Percentiles rank a stretch among this genome's conserved stretches.
Evolutionary conservation across 2,329 filamentous ascomycete genomes (phyloP).

Genomic region (Stromatinia cepivora): DNA sequence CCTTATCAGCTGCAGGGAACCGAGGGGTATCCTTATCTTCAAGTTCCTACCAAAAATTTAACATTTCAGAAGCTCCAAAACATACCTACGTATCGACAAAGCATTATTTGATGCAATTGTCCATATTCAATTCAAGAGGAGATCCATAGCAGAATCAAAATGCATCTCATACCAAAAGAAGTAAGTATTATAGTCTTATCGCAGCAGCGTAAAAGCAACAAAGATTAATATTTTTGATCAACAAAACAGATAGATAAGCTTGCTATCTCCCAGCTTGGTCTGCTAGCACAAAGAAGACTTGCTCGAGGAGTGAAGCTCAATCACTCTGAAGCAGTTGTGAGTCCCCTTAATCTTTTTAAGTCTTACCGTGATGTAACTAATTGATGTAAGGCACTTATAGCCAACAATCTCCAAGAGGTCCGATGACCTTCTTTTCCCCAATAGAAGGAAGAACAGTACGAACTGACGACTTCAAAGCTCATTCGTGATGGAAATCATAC

Average conservation of each 20-base stretch:
- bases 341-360: conserved; percentile 32
- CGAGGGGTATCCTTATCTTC: conserved; percentile 3
- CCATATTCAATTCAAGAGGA: background rate
- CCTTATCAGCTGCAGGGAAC: conserved; percentile 8
- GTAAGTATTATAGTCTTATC: conserved; percentile 39
- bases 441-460: conserved; percentile 9
- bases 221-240: conserved; percentile 1
- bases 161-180: conserved; percentile 54
- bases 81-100: background rate
- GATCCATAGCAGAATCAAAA: conserved; percentile 32
- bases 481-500: conserved; percentile 94
- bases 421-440: conserved; percentile 1
- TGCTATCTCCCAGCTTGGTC: conserved; percentile 82
- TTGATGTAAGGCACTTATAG: conserved; percentile 66
- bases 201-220: background rate
- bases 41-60: conserved; percentile 1
- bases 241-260: conserved; percentile 84
- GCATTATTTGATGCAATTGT: conserved; percentile 8
- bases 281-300: conserved; percentile 82
- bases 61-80: background rate
- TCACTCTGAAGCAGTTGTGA: conserved; percentile 81
- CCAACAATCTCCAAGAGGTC: conserved; percentile 85
- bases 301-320: conserved; percentile 87
- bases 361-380: conserved; percentile 24
- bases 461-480: conserved; percentile 51